These are phyloP conservation scores for Talaromyces islandicus DNA, from an alignment of 2,329 filamentous ascomycete genomes.

Conservation along the genomic window DNA sequence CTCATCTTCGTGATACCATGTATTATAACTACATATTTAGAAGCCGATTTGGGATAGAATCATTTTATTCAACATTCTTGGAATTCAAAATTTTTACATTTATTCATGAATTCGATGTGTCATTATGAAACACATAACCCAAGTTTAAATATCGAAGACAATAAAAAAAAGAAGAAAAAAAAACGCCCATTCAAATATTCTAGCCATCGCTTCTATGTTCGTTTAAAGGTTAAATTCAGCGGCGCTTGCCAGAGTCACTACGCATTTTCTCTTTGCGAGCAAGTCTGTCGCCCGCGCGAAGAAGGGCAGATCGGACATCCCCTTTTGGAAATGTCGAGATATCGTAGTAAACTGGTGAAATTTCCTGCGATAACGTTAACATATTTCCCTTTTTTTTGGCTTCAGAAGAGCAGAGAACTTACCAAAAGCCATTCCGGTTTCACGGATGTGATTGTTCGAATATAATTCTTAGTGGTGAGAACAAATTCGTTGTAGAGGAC, in stretches of 20 bases:
- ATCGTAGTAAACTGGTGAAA: slow-evolving; percentile 90
- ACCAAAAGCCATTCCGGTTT: slow-evolving; percentile 92
- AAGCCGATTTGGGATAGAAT: background rate
- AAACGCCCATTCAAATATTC: background rate
- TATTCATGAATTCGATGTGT: background rate
- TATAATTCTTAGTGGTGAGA: slow-evolving; percentile 95
- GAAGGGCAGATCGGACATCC: slow-evolving; percentile 67
- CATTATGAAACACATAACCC: background rate
- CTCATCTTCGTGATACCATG: background rate
- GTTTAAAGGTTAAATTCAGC: slow-evolving; percentile 15
- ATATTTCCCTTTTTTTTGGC: background rate
- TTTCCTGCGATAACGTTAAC: slow-evolving; percentile 57
- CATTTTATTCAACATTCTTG: background rate
- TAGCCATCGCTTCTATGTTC: slow-evolving; percentile 1
- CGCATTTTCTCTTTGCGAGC: slow-evolving; percentile 49
- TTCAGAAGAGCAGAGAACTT: slow-evolving; percentile 32
- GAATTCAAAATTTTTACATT: background rate
- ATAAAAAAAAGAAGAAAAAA: background rate
- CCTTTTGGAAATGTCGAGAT: slow-evolving; percentile 74
- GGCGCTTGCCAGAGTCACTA: slow-evolving; percentile 26
- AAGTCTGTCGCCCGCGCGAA: slow-evolving; percentile 50
- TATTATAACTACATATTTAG: background rate
- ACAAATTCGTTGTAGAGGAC: slow-evolving; percentile 98
- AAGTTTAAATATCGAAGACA: background rate
- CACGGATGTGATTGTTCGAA: slow-evolving; percentile 85